Conservation (phyloP, 2,329 filamentous ascomycete genomes). For the Bipolaris zeicola region DNA sequence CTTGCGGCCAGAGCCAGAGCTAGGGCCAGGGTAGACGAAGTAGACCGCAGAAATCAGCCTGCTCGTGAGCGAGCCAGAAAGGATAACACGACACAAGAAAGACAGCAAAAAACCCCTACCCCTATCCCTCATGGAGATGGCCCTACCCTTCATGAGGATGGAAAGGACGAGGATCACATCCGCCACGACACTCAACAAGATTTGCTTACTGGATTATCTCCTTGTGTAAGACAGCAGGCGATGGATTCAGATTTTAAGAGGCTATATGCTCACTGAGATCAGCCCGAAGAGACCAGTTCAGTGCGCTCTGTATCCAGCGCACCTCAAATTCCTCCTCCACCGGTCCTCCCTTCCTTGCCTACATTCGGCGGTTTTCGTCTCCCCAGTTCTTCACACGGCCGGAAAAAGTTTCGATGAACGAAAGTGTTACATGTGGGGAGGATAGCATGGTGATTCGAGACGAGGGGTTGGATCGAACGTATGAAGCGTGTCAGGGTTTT, state of each 20-base stretch:
- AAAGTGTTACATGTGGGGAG: neutral
- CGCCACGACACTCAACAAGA: neutral
- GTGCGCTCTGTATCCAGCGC: neutral
- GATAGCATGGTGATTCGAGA: neutral
- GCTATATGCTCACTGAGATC: neutral
- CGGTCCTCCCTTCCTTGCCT: neutral
- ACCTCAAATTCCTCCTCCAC: neutral
- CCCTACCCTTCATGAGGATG: neutral
- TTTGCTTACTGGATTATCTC: neutral
- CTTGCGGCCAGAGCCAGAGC: neutral
- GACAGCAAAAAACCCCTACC: neutral
- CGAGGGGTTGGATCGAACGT: neutral
- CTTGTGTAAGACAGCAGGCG: neutral
- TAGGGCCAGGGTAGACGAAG: neutral
- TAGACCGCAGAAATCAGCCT: neutral
- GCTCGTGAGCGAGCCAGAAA: neutral
- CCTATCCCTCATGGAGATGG: too few relatives aligned
- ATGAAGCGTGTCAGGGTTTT: neutral
- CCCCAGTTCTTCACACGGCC: neutral
- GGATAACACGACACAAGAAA: neutral
- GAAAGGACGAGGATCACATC: neutral
- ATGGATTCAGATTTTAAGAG: neutral
- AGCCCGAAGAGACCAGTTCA: neutral
- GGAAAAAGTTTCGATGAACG: too few relatives aligned
- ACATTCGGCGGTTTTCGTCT: neutral